Percentiles rank a stretch among this genome's conserved stretches.
Conservation (phyloP, 108 stramenopile species). For the Aurantiochytrium sp. region DNA sequence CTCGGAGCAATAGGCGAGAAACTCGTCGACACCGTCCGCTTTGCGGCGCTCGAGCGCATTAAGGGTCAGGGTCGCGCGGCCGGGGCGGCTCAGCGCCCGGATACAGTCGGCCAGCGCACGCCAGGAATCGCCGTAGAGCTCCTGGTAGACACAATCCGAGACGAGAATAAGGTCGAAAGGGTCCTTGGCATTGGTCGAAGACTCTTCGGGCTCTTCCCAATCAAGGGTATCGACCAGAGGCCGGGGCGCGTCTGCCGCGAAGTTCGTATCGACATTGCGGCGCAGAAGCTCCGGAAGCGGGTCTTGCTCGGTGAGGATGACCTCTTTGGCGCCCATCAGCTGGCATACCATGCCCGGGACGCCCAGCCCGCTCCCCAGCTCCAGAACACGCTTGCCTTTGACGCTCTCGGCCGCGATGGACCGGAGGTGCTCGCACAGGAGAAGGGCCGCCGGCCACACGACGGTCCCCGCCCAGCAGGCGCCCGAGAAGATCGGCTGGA, state of each 20-base stretch:
- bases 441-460: constrained; percentile 9
- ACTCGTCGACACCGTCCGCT: constrained; percentile 13
- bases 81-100: neutral
- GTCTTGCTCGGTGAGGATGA: constrained; percentile 23
- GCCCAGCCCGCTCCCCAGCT: neutral
- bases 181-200: neutral
- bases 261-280: neutral
- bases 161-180: constrained; percentile 6
- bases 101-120: constrained; percentile 15
- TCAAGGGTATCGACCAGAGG: constrained; percentile 11
- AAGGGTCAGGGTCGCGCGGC: neutral
- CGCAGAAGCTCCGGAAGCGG: neutral
- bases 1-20: neutral
- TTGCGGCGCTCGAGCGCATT: constrained; percentile 8
- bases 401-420: neutral
- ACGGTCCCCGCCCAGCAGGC: constrained; percentile 27
- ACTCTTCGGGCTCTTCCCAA: constrained; percentile 20
- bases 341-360: neutral
- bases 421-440: neutral
- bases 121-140: constrained; percentile 27
- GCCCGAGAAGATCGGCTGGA: constrained; percentile 16
- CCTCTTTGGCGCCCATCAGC: neutral
- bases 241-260: neutral
- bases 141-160: constrained; percentile 25
- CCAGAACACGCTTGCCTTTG: neutral